Base-by-base conservation (phyloP, 768 basidiomycete genomes). In the Termitomyces sp. region DNA sequence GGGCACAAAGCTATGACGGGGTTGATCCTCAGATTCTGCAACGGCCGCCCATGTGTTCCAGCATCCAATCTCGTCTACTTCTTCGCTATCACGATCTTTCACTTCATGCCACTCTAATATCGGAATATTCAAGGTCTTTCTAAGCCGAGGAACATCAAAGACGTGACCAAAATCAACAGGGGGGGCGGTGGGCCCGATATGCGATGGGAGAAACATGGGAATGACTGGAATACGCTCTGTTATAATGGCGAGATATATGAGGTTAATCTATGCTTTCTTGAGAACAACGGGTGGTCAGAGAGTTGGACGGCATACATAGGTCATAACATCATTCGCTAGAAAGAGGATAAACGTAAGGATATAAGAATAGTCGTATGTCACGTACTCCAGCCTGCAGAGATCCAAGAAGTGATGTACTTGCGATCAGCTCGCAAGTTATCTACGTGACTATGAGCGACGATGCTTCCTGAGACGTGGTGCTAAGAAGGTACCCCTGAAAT, bases 301-400 rank as follows among this genome's bases (percentile, higher is more conserved):
- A 24, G 18, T 34, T 44, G 24, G 31, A 28, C 8, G 16, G 4
- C 56, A 45, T 44, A 83, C 83, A 65, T 84, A 85, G 56, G 87
- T 87, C 82, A 88, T 87, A 31, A 88, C 85, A 71, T 89, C 87
- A 75, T 90, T 90, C 7, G 87, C 87, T 89, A 62, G 55, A 60
- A 59, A 41, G 36, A 50, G 55, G 44, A 54, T 67, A 47, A 54
- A 49, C 4, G 28, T n/a, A 46, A 26, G 24, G 37, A 16, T 46
- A 26, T 42, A 10, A 44, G 59, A 20, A 61, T 58, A 44, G 2
- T 56, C 15, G 31, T 46, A 37, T 29, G 44, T 49, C 31, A 77
- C 83, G 63, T 66, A 84, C 83, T 88, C 88, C 88, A 90, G 41
- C 88, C 88, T n/a, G 87, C 86, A 37, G 84, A 83, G 41, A 84